Base-by-base conservation (phyloP, 768 basidiomycete species). In the Lactarius akahatsu region DNA sequence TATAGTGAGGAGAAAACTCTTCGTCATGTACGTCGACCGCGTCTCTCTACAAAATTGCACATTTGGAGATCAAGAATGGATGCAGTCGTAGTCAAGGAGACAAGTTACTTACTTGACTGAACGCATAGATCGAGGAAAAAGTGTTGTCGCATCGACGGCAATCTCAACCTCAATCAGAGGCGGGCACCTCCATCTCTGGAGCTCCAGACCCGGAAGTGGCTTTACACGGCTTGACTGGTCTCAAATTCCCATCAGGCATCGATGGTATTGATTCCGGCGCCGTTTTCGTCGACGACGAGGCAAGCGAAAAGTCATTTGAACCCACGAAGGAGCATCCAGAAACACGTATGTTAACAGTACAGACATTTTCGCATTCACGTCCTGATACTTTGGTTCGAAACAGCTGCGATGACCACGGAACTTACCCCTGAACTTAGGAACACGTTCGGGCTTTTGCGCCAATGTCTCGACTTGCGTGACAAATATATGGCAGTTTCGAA, bases 401-500 rank as follows among this genome's bases (percentile, higher is more conserved):
- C 57, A 50, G 59, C 62, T n/a, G 59, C 62, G n/a, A 61, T 59
- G 26, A 28, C 60, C 23, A 45, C 60, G 16, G 59, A 57, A 75
- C 76, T 71, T 45, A 61, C 30, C n/a, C 56, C 72, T 10, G 73
- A 77, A 66, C 75, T 72, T 58, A 41, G 66, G 34, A 59, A 69
- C 56, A 80, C 94, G 16, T 87, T 91, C 67, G 82, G 87, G 67
- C 83, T 89, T 1, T 86, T 98, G 73, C 86, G 90, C 65, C 86
- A 82, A 73, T 98, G 96, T 74, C 86, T 98, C 57, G 86, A 91
- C 62, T 80, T 98, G 23, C 90, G 97, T 32, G 96, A 98, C 79
- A 98, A 98, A 78, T 99, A 98, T 79, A 95, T 97, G 79, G 70
- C 80, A 7, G 85, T 85, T 66, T 98, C 96, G 1, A 83, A 88